Evolutionary conservation across 768 basidiomycete species (phyloP).

Genomic region (Bullera alba): DNA sequence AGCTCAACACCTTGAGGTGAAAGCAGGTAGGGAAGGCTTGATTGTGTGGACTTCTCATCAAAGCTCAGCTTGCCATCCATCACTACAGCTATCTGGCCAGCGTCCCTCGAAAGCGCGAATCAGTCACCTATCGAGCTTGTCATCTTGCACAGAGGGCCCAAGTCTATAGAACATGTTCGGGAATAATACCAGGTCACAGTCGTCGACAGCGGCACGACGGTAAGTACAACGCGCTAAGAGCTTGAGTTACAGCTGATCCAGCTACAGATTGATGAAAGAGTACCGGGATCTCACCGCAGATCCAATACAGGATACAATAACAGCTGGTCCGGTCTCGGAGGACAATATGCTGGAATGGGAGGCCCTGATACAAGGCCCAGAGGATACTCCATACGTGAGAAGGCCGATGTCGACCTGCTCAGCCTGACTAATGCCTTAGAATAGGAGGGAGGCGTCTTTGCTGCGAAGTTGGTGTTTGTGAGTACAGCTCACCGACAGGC

Average conservation of each 20-base stretch:
- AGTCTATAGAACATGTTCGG: conserved; percentile 36
- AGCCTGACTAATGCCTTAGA: conserved; percentile 1
- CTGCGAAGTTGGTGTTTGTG: conserved; percentile 86
- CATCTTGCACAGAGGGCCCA: not conserved
- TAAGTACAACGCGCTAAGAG: too few species aligned
- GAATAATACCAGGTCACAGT: conserved; percentile 30
- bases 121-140: too few species aligned
- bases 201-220: conserved; percentile 37
- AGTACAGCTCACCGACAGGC: conserved; percentile 47
- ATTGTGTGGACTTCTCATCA: too few species aligned
- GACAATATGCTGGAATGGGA: conserved; percentile 96
- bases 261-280: conserved; percentile 41
- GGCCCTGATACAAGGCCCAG: conserved; percentile 84
- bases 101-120: too few species aligned
- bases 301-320: conserved; percentile 65
- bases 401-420: not conserved
- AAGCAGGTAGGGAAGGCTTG: too few species aligned
- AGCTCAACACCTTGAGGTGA: too few species aligned
- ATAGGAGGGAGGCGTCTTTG: conserved; percentile 93
- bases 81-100: too few species aligned
- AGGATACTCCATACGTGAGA: conserved; percentile 87
- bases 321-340: conserved; percentile 85
- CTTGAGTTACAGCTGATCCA: not conserved
- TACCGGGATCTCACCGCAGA: conserved; percentile 47
- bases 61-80: too few species aligned